A percentile compares a stretch with the other conserved stretches of the same genome.
phyloP scores from a whole-genome alignment of 129 eudicot genomes.

The Pittosporum tobira region DNA sequence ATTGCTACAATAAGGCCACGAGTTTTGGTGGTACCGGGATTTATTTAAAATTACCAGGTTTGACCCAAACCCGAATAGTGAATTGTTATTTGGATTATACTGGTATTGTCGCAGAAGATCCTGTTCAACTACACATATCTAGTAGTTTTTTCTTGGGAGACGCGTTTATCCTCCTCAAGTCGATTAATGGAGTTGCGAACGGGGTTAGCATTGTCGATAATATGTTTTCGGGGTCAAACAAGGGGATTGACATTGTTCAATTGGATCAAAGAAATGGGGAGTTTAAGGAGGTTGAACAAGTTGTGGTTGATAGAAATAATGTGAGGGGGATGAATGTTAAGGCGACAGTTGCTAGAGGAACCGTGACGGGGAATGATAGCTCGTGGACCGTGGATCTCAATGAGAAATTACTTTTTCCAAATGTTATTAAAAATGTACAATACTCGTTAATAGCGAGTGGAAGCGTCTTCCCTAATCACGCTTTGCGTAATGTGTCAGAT shows the following conservation, averaged over 20 bases:
- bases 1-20: slow-evolving; percentile 87
- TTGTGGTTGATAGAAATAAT: slow-evolving; percentile 46
- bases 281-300: slow-evolving; percentile 53
- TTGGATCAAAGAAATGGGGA: slow-evolving; percentile 39
- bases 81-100: slow-evolving; percentile 77
- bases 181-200: slow-evolving; percentile 41
- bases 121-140: slow-evolving; percentile 64
- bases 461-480: slow-evolving; percentile 45
- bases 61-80: slow-evolving; percentile 75
- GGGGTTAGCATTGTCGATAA: slow-evolving; percentile 74
- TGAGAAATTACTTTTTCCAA: slow-evolving; percentile 42
- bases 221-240: slow-evolving; percentile 68
- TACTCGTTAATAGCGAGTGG: slow-evolving; percentile 43
- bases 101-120: slow-evolving; percentile 76
- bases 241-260: slow-evolving; percentile 57
- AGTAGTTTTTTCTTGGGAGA: slow-evolving; percentile 78
- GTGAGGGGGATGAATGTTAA: slow-evolving; percentile 65
- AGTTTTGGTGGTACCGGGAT: slow-evolving; percentile 84
- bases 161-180: slow-evolving; percentile 51
- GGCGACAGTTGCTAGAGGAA: slow-evolving; percentile 51
- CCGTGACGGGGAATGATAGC: slow-evolving; percentile 35
- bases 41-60: slow-evolving; percentile 51
- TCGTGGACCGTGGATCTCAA: slow-evolving; percentile 58
- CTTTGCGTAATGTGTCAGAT: slow-evolving; percentile 46
- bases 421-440: slow-evolving; percentile 46